Evolutionary conservation across 1,284 basidiomycete species (phyloP).

Genomic region (Lentinula novae-zelandiae): DNA sequence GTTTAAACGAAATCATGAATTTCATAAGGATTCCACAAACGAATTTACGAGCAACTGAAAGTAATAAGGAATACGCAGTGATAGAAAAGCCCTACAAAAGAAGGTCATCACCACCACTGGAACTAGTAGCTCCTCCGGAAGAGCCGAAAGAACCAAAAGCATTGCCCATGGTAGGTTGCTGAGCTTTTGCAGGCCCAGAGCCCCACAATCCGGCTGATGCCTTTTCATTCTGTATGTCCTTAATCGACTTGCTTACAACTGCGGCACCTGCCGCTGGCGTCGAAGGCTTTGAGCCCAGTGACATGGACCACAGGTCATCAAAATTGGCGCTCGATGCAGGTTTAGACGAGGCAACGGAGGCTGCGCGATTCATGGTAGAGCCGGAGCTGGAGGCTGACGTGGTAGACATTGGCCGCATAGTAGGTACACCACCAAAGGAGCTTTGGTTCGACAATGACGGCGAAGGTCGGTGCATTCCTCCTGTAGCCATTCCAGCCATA

Average conservation of each 20-base stretch:
- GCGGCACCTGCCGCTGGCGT: conserved; percentile 29
- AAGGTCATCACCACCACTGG: conserved; percentile 46
- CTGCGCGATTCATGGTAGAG: conserved; percentile 7
- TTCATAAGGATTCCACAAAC: neutral
- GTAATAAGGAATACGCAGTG: neutral
- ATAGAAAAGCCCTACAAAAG: conserved; percentile 34
- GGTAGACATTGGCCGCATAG: conserved; percentile 26
- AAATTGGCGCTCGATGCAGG: conserved; percentile 49
- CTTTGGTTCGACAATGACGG: conserved; percentile 18
- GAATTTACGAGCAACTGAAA: neutral
- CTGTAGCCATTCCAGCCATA: conserved; percentile 5
- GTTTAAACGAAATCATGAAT: neutral
- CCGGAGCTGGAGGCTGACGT: neutral
- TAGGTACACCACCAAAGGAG: conserved; percentile 26
- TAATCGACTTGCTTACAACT: conserved; percentile 69
- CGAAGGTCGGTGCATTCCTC: conserved; percentile 15
- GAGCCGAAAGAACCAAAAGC: conserved; percentile 43
- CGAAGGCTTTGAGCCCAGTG: conserved; percentile 41
- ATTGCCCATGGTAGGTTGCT: conserved; percentile 22
- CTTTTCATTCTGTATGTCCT: conserved; percentile 86
- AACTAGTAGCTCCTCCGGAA: conserved; percentile 21
- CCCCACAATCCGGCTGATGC: conserved; percentile 75
- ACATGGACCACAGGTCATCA: conserved; percentile 90
- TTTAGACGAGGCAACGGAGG: conserved; percentile 19
- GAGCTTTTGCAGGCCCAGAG: conserved; percentile 13